phyloP scores from a whole-genome alignment of 2,329 filamentous ascomycete species.

The Colletotrichum sidae region DNA sequence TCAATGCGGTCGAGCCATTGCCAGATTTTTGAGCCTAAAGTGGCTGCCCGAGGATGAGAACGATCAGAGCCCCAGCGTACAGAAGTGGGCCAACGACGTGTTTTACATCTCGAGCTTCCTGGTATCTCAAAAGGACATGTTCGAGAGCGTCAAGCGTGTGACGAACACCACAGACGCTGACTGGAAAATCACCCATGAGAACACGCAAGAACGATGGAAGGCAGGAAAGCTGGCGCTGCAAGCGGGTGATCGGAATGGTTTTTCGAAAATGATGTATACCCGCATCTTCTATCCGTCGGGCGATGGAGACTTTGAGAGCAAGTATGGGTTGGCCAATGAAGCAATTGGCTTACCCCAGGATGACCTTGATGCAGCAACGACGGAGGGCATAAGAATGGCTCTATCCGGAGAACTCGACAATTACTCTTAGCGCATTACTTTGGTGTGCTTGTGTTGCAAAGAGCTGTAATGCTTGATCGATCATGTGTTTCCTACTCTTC shows the following conservation, averaged over 20 bases:
- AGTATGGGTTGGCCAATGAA: slow-evolving; percentile 57
- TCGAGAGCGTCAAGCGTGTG: slow-evolving; percentile 69
- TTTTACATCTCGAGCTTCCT: slow-evolving; percentile 68
- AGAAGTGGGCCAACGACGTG: slow-evolving; percentile 55
- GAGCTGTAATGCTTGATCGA: no score
- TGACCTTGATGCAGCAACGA: slow-evolving; percentile 67
- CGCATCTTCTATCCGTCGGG: slow-evolving; percentile 62
- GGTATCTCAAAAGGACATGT: slow-evolving; percentile 72
- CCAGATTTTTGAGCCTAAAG: slow-evolving; percentile 54
- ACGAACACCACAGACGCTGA: slow-evolving; percentile 67
- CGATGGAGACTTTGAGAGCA: slow-evolving; percentile 55
- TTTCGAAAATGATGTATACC: slow-evolving; percentile 64
- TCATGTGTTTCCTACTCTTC: no score
- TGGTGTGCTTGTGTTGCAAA: no score
- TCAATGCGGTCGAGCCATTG: slow-evolving; percentile 62
- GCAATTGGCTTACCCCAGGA: slow-evolving; percentile 68
- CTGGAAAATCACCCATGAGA: slow-evolving; percentile 68
- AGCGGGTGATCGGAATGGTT: slow-evolving; percentile 54
- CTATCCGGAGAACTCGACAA: slow-evolving; percentile 4
- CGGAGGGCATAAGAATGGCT: slow-evolving; percentile 57
- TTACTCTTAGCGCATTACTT: background rate
- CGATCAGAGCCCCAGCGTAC: slow-evolving; percentile 25
- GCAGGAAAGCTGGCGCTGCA: slow-evolving; percentile 59
- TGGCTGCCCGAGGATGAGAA: slow-evolving; percentile 32
- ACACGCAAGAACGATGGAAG: slow-evolving; percentile 58